Percentiles rank a stretch among this genome's conserved stretches.
Conservation (phyloP, 1,139 yeast species). For the Taiozyma sp. region DNA sequence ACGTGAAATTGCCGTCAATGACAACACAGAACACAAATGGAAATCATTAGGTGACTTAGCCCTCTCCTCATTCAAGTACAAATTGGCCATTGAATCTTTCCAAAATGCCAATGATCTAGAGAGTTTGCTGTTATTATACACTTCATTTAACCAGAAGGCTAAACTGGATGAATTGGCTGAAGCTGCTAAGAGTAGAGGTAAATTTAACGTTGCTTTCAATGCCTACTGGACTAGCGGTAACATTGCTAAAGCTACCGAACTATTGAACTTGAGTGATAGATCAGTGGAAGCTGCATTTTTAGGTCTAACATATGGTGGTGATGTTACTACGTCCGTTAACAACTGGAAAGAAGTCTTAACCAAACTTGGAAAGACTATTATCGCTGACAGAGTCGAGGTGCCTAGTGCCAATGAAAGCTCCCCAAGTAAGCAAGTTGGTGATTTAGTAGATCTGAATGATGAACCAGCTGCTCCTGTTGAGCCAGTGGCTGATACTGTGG, state of each 20-base stretch:
- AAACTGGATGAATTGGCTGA: conserved; percentile 61
- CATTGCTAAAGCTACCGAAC: conserved; percentile 54
- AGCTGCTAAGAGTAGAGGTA: conserved; percentile 64
- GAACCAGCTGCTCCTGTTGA: not conserved
- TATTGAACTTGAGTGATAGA: conserved; percentile 68
- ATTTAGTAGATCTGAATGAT: conserved; percentile 33
- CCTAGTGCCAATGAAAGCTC: conserved; percentile 30
- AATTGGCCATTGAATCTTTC: conserved; percentile 77
- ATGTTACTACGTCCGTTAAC: conserved; percentile 44
- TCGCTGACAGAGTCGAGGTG: conserved; percentile 56
- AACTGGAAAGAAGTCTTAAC: conserved; percentile 64
- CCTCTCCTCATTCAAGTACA: conserved; percentile 70
- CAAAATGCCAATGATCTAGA: conserved; percentile 78
- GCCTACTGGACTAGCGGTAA: conserved; percentile 88
- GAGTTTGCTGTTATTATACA: conserved; percentile 75
- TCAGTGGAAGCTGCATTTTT: conserved; percentile 82
- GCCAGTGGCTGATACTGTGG: conserved; percentile 20
- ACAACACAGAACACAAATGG: conserved; percentile 74
- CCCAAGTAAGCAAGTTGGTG: conserved; percentile 21
- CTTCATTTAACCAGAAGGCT: conserved; percentile 69
- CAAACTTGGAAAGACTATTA: conserved; percentile 45
- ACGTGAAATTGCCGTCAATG: conserved; percentile 54
- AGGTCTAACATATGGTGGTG: conserved; percentile 68
- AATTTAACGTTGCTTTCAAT: conserved; percentile 87
- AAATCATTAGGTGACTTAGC: conserved; percentile 88